A percentile compares a stretch with the other conserved stretches of the same genome.
phyloP scores from a whole-genome alignment of 192 early-diverging fungal species.

The Spizellomyces sp. region DNA sequence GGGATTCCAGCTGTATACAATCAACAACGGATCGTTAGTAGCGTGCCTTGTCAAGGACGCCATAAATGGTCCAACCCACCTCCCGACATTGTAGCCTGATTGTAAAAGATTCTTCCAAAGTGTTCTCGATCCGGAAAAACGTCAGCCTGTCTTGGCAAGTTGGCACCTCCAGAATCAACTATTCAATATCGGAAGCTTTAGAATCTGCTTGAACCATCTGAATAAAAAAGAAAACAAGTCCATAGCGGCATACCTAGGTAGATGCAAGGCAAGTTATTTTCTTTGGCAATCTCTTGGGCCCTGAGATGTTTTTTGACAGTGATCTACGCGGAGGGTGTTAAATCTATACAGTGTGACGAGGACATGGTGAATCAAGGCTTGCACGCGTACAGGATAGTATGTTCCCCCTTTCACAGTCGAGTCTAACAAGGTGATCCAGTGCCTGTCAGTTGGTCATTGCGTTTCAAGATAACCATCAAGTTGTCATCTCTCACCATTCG shows the following conservation, averaged over 20 bases:
- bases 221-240: neutral
- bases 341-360: neutral
- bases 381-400: conserved; percentile 78
- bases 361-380: neutral
- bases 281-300: conserved; percentile 93
- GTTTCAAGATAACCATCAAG: neutral
- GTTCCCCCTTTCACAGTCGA: conserved; percentile 98
- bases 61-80: conserved; percentile 16
- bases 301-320: conserved; percentile 95
- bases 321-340: conserved; percentile 10
- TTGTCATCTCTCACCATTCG: conserved; percentile 60
- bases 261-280: conserved; percentile 93
- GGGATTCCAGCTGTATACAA: conserved; percentile 70
- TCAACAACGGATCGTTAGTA: no score
- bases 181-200: neutral
- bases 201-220: neutral
- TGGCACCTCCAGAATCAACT: conserved; percentile 96
- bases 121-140: conserved; percentile 90
- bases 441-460: neutral
- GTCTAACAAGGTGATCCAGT: conserved; percentile 46
- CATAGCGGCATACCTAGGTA: conserved; percentile 62
- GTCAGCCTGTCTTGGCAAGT: conserved; percentile 89
- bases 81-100: conserved; percentile 71
- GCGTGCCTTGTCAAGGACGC: no score
- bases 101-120: conserved; percentile 96